Evolutionary conservation across 305 asterid genomes (phyloP).

Genomic region (Plantago coronopus): DNA sequence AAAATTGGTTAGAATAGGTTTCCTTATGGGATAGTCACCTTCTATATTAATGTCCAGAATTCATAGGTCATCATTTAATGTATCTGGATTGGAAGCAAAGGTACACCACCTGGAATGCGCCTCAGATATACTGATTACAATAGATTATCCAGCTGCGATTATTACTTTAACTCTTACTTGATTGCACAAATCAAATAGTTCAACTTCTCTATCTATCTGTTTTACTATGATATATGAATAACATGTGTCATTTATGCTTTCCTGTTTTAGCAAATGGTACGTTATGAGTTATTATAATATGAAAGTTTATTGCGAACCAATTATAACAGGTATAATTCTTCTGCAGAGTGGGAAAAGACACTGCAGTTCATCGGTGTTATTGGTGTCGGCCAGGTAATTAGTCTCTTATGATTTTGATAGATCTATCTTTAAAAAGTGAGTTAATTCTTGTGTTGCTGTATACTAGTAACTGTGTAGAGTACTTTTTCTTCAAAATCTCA

Average conservation of each 20-base stretch:
- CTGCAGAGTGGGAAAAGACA: slow-evolving; percentile 85
- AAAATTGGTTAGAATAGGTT: background rate
- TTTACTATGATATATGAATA: background rate
- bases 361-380: slow-evolving; percentile 61
- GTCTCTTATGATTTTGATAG: background rate
- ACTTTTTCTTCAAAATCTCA: background rate
- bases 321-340: slow-evolving; percentile 21
- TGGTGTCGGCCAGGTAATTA: slow-evolving; percentile 64
- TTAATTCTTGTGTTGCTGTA: no score
- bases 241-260: background rate
- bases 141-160: no score
- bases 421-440: background rate
- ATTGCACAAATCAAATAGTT: no score
- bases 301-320: background rate
- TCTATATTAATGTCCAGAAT: background rate
- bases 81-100: background rate
- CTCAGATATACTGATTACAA: background rate
- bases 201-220: no score
- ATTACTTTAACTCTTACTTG: no score
- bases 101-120: background rate
- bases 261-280: background rate
- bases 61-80: no score
- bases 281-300: background rate
- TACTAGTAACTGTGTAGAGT: background rate
- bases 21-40: no score